phyloP scores from a whole-genome alignment of 345 rosid species.

The thale cress (Arabidopsis thaliana) region DNA sequence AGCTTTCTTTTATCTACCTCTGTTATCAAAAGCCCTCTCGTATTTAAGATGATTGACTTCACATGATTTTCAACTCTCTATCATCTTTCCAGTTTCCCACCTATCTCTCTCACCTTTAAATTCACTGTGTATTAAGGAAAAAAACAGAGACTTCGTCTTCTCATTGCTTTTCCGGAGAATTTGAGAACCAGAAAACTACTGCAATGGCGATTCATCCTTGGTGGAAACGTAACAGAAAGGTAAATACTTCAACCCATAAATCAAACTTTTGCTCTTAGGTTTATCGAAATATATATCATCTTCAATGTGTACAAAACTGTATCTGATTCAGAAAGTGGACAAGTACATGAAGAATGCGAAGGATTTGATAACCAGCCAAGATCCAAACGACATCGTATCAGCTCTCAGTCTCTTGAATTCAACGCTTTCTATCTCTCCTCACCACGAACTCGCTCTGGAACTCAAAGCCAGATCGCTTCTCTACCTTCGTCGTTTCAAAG shows the following conservation, averaged over 20 bases:
- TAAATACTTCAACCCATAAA: background rate
- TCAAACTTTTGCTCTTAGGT: background rate
- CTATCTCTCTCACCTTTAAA: background rate
- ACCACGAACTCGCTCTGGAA: constrained; percentile 13
- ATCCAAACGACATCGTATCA: background rate
- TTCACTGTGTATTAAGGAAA: background rate
- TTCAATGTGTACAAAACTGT: background rate
- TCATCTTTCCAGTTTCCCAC: background rate
- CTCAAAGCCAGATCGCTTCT: constrained; percentile 23
- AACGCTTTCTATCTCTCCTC: background rate
- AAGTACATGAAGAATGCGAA: background rate
- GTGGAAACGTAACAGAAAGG: background rate
- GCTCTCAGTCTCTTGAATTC: background rate
- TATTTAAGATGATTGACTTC: background rate
- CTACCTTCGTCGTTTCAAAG: constrained; percentile 17
- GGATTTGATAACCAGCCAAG: background rate
- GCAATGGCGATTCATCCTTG: background rate
- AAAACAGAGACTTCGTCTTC: background rate
- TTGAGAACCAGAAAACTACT: background rate
- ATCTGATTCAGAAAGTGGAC: background rate
- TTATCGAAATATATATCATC: background rate
- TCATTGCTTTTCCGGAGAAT: background rate
- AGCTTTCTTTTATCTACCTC: background rate
- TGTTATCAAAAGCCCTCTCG: background rate
- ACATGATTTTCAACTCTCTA: background rate